Percentiles rank a stretch among this genome's conserved stretches.
Conservation (phyloP, 805 yeast genomes). For the Maudiozyma bulderi region DNA sequence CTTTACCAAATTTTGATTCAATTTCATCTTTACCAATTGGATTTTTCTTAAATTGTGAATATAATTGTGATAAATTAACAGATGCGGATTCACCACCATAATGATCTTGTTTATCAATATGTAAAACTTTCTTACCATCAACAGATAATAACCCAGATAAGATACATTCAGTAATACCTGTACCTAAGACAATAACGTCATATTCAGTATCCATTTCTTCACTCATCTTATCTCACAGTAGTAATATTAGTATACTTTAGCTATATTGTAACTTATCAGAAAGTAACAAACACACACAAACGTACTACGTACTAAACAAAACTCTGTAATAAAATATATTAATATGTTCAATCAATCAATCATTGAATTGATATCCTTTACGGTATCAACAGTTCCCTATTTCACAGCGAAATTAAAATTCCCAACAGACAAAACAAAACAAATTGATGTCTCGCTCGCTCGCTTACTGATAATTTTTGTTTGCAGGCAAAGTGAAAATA, state of each 20-base stretch:
- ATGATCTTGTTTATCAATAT: slow-evolving; percentile 91
- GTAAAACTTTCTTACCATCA: slow-evolving; percentile 96
- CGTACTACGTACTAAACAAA: no score
- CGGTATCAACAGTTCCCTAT: no score
- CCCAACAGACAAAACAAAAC: no score
- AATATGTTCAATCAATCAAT: no score
- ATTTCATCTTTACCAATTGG: slow-evolving; percentile 57
- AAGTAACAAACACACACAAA: no score
- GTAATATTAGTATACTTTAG: background rate
- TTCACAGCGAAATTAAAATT: no score
- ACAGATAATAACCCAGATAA: slow-evolving; percentile 88
- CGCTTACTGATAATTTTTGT: no score
- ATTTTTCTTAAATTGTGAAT: slow-evolving; percentile 77
- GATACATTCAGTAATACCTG: slow-evolving; percentile 94
- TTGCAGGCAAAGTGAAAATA: no score
- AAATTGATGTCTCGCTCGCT: no score
- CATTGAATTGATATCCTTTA: no score
- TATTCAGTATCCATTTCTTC: slow-evolving; percentile 81
- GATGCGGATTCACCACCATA: slow-evolving; percentile 93
- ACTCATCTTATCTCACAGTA: background rate
- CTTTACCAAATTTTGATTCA: slow-evolving; percentile 69
- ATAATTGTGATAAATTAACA: slow-evolving; percentile 57
- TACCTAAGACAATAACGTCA: slow-evolving; percentile 92
- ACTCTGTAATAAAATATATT: no score
- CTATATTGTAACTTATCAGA: background rate